These are phyloP conservation scores for Santalum album DNA, from an alignment of 164 flowering plant genomes.

Conservation along the genomic window DNA sequence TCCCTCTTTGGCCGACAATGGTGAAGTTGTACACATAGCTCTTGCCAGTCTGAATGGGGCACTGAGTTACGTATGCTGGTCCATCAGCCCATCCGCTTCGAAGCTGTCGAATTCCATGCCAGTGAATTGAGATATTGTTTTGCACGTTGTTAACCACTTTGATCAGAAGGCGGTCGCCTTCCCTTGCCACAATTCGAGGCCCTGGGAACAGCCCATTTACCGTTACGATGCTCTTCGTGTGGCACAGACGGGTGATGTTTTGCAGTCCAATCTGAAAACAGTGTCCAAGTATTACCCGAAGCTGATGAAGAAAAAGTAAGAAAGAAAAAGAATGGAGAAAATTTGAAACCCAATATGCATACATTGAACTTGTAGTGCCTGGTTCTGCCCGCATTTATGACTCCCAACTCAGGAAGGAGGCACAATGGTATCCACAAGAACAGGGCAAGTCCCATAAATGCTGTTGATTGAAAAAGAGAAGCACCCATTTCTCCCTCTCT, in stretches of 20 bases:
- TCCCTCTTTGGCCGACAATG: conserved; percentile 4
- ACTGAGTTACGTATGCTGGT: conserved; percentile 1
- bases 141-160: conserved; percentile 3
- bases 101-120: conserved; percentile 5
- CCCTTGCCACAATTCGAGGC: conserved; percentile 1
- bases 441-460: not conserved
- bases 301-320: not conserved
- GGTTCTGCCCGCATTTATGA: not conserved
- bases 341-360: not conserved
- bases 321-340: not conserved
- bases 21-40: conserved; percentile 3
- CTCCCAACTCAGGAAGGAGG: not conserved
- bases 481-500: not conserved
- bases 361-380: conserved; percentile 3
- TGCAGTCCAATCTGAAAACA: not conserved
- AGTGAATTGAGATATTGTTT: conserved; percentile 3
- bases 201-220: conserved; percentile 5
- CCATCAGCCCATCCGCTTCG: conserved; percentile 1
- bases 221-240: conserved; percentile 1
- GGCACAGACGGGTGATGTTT: not conserved
- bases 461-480: not conserved
- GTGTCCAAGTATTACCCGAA: not conserved
- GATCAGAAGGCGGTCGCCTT: conserved; percentile 1
- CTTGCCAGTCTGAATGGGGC: conserved; percentile 2
- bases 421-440: not conserved